Evolutionary conservation across 768 basidiomycete species (phyloP).

Genomic region (Rhizopogon vulgaris): DNA sequence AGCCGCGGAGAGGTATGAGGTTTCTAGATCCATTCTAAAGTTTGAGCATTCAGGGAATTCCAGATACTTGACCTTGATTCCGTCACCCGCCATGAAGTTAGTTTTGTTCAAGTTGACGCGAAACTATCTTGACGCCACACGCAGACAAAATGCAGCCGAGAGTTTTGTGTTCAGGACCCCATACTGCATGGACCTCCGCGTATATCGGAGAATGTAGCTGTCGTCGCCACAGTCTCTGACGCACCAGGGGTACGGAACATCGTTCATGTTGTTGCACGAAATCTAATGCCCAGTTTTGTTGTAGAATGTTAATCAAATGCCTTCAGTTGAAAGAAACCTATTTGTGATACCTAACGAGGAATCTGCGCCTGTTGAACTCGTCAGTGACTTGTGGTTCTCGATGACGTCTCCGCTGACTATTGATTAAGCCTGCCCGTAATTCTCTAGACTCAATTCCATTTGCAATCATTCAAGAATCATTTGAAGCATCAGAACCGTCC

Average conservation of each 20-base stretch:
- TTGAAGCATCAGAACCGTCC: neutral
- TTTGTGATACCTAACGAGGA: neutral
- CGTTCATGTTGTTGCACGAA: neutral
- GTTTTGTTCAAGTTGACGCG: neutral
- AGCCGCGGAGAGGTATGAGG: neutral
- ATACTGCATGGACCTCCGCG: neutral
- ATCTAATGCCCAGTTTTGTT: neutral
- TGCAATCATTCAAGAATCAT: neutral
- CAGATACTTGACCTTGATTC: neutral
- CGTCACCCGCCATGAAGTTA: neutral
- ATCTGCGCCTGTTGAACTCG: neutral
- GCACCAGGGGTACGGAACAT: neutral
- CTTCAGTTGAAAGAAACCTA: neutral
- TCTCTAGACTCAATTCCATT: neutral
- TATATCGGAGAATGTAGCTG: neutral
- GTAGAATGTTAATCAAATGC: neutral
- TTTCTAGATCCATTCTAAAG: neutral
- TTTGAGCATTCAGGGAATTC: neutral
- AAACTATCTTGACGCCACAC: neutral
- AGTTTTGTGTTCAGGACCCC: neutral
- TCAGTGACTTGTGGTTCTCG: neutral
- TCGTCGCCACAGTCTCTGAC: neutral
- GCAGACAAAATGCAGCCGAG: neutral
- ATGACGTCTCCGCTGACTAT: neutral
- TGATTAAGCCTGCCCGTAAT: neutral